These are phyloP conservation scores for Tetrapisispora fleetii DNA, from an alignment of 805 yeast species.

Conservation along the genomic window DNA sequence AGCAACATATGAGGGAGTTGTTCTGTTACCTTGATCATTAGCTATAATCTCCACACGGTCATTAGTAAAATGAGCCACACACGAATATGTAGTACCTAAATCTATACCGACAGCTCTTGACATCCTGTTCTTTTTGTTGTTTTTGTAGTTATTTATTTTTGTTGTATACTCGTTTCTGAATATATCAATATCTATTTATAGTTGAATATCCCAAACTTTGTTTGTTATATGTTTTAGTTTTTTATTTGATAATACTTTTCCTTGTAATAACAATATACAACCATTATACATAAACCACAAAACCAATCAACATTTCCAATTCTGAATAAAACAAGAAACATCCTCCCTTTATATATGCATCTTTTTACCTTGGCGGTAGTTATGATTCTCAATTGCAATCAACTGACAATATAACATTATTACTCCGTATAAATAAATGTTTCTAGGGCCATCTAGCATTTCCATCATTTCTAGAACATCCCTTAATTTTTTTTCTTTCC, in stretches of 20 bases:
- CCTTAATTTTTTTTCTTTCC: too few relatives aligned
- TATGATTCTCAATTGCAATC: neutral
- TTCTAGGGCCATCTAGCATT: too few relatives aligned
- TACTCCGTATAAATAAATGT: too few relatives aligned
- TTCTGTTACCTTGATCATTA: conserved; percentile 97
- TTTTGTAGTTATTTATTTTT: neutral
- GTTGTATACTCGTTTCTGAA: neutral
- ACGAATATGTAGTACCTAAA: conserved; percentile 85
- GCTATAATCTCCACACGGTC: conserved; percentile 93
- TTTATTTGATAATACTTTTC: too few relatives aligned
- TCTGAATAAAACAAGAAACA: neutral
- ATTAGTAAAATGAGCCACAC: conserved; percentile 90
- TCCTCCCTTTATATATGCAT: neutral
- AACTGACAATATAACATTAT: too few relatives aligned
- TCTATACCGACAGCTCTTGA: conserved; percentile 61
- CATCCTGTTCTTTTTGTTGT: conserved; percentile 22
- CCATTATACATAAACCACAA: too few relatives aligned
- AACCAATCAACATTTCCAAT: neutral
- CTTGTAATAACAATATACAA: too few relatives aligned
- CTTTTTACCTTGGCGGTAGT: neutral
- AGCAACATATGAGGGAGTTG: conserved; percentile 93
- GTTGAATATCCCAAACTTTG: neutral
- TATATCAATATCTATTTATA: neutral
- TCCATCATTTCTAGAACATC: too few relatives aligned
- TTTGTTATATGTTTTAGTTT: neutral